These are phyloP conservation scores for Ophiostoma novo-ulmi DNA, from an alignment of 2,329 filamentous ascomycete species.

Conservation along the genomic window DNA sequence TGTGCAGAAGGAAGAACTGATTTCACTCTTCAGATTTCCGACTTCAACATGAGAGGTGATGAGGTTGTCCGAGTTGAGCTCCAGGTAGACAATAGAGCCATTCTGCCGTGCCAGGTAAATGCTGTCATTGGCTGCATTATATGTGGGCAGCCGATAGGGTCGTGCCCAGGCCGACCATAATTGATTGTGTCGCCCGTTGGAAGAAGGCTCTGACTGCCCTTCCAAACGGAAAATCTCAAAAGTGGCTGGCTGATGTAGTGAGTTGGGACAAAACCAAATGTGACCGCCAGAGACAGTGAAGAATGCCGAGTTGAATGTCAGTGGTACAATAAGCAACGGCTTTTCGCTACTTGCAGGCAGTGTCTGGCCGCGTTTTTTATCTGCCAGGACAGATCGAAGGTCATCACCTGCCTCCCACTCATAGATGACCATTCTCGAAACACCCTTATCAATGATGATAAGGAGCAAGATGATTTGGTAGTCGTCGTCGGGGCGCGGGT, in stretches of 20 bases:
- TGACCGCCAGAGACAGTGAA: constrained; percentile 58
- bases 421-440: constrained; percentile 51
- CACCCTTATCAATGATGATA: constrained; percentile 46
- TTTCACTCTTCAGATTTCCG: constrained; percentile 42
- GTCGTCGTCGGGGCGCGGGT: constrained; percentile 61
- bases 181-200: constrained; percentile 47
- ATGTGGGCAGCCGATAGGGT: constrained; percentile 61
- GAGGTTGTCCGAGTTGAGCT: constrained; percentile 56
- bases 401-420: constrained; percentile 55
- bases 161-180: constrained; percentile 83
- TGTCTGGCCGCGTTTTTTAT: constrained; percentile 46
- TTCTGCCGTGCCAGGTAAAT: constrained; percentile 88
- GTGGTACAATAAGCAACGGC: constrained; percentile 66
- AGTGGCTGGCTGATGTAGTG: constrained; percentile 47
- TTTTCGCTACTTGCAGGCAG: constrained; percentile 51
- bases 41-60: constrained; percentile 39
- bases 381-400: constrained; percentile 42
- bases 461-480: constrained; percentile 73
- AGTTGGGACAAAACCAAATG: constrained; percentile 53
- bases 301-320: constrained; percentile 66
- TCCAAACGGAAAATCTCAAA: constrained; percentile 44
- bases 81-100: constrained; percentile 68
- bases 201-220: constrained; percentile 41
- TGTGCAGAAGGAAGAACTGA: constrained; percentile 76
- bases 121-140: constrained; percentile 63